Evolutionary conservation across 768 basidiomycete genomes (phyloP).

Genomic region (Leccinum sublutescens): DNA sequence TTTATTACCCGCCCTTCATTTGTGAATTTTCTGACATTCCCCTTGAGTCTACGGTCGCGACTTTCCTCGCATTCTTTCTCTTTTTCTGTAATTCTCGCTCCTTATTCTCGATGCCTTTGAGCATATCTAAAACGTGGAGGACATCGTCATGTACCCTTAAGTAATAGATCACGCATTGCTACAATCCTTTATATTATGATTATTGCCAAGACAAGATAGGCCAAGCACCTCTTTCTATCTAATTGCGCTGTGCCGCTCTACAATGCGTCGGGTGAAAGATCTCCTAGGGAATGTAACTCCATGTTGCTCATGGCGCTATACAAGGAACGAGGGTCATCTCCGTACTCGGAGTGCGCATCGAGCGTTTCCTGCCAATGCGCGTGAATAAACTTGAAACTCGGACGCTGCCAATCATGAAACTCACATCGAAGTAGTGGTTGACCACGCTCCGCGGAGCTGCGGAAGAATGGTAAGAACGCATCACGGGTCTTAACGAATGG

Average conservation of each 20-base stretch:
- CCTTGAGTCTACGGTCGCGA: conserved; percentile 4
- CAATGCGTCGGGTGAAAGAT: conserved; percentile 70
- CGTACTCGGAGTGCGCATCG: conserved; percentile 68
- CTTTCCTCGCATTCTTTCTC: conserved; percentile 3
- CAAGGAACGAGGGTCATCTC: conserved; percentile 65
- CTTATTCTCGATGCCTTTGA: conserved; percentile 16
- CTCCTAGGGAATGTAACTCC: conserved; percentile 59
- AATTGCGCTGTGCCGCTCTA: conserved; percentile 27
- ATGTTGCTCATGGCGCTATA: conserved; percentile 58
- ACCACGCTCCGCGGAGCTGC: conserved; percentile 84
- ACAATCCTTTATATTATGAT: conserved; percentile 29
- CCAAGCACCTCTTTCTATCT: neutral
- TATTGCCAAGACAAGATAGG: conserved; percentile 15
- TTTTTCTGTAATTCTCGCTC: conserved; percentile 14
- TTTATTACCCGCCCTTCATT: conserved; percentile 3
- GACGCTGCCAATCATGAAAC: conserved; percentile 23
- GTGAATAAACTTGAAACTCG: conserved; percentile 4
- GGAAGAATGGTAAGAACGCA: conserved; percentile 6
- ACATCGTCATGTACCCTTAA: conserved; percentile 35
- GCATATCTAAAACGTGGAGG: conserved; percentile 35
- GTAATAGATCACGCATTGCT: conserved; percentile 39
- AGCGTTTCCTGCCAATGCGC: conserved; percentile 58
- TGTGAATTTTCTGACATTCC: conserved; percentile 21
- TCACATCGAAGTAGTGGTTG: conserved; percentile 91
- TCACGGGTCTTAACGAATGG: neutral